These are phyloP conservation scores for Pseudogymnoascus sp. DNA, from an alignment of 2,329 filamentous ascomycete genomes.

Conservation along the genomic window DNA sequence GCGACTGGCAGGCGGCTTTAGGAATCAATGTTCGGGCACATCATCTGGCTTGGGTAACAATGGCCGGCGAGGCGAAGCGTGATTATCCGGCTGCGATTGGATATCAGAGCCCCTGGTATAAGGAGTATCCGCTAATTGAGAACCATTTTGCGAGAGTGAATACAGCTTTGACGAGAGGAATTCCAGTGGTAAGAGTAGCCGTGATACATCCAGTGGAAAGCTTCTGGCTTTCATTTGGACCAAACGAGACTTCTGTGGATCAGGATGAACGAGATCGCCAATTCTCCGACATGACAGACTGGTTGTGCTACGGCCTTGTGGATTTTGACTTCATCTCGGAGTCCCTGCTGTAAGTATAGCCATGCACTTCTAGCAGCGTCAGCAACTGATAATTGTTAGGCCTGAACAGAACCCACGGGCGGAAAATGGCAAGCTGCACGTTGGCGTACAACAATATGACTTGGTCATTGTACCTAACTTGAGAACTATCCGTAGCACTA, in stretches of 20 bases:
- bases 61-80: conserved; percentile 28
- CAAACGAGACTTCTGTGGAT: conserved; percentile 23
- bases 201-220: conserved; percentile 30
- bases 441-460: conserved; percentile 27
- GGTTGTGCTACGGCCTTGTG: conserved; percentile 25
- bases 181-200: conserved; percentile 23
- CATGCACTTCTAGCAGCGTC: background rate
- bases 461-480: conserved; percentile 26
- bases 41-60: conserved; percentile 28
- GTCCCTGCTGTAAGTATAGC: conserved; percentile 23
- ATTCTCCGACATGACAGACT: conserved; percentile 24
- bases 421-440: conserved; percentile 12
- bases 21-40: conserved; percentile 28
- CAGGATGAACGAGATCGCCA: conserved; percentile 19
- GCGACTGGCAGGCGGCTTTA: conserved; percentile 29
- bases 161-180: conserved; percentile 26
- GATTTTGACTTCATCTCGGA: conserved; percentile 30
- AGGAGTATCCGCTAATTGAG: conserved; percentile 27
- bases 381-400: background rate
- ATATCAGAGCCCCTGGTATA: conserved; percentile 29
- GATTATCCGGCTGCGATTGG: conserved; percentile 28
- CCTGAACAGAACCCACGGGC: conserved; percentile 1
- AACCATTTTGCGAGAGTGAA: conserved; percentile 27
- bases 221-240: conserved; percentile 28
- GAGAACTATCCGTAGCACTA: conserved; percentile 26